Evolutionary conservation across 2,329 filamentous ascomycete genomes (phyloP).

Genomic region (Phaeoacremonium minimum): DNA sequence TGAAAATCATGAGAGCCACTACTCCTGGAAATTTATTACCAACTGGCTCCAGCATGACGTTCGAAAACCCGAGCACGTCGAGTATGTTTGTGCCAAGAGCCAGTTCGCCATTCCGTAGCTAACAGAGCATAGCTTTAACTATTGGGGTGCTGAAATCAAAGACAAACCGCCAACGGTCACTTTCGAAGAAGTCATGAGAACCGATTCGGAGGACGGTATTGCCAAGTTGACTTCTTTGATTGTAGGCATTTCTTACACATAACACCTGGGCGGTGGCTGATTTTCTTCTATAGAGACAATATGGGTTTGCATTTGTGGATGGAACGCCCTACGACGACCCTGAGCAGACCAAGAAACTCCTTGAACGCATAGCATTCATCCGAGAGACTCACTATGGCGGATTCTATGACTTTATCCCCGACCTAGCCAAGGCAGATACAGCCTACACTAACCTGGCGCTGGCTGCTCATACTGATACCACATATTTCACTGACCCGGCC

Average conservation of each 20-base stretch:
- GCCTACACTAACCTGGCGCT: slow-evolving; percentile 86
- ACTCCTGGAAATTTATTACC: slow-evolving; percentile 59
- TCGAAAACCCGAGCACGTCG: slow-evolving; percentile 24
- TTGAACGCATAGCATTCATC: slow-evolving; percentile 82
- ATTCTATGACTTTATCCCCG: slow-evolving; percentile 78
- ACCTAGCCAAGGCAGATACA: slow-evolving; percentile 82
- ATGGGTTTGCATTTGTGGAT: slow-evolving; percentile 76
- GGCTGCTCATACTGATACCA: slow-evolving; percentile 86
- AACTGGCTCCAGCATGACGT: slow-evolving; percentile 32
- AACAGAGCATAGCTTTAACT: slow-evolving; percentile 11
- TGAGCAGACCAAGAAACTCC: slow-evolving; percentile 66
- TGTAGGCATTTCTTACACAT: no score
- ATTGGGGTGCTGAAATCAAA: slow-evolving; percentile 28
- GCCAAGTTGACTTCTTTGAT: slow-evolving; percentile 61
- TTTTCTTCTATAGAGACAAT: slow-evolving; percentile 48
- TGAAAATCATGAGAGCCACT: slow-evolving; percentile 65
- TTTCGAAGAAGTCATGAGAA: slow-evolving; percentile 57
- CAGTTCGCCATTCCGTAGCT: not conserved
- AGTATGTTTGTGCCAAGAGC: slow-evolving; percentile 19
- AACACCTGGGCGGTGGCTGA: no score
- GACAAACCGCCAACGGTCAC: slow-evolving; percentile 51
- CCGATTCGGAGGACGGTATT: slow-evolving; percentile 45
- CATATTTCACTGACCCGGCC: slow-evolving; percentile 90
- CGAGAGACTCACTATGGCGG: slow-evolving; percentile 86
- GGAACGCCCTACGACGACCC: slow-evolving; percentile 61